Evolutionary conservation across 2,329 filamentous ascomycete species (phyloP), one percentile per base, ranked within the genome.

Genomic region (Pseudocercospora crystallina): DNA sequence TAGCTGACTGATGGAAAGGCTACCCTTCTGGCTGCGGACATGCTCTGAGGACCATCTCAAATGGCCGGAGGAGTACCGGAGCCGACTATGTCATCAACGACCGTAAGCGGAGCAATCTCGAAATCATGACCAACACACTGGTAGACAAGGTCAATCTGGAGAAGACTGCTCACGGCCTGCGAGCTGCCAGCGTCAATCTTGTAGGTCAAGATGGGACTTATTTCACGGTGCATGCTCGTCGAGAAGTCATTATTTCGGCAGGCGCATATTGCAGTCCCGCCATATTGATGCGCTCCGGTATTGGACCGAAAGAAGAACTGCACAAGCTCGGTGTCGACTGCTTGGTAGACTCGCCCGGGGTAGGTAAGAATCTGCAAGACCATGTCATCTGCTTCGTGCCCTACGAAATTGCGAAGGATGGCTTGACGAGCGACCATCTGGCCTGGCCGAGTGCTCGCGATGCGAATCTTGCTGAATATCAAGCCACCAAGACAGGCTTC

Each of bases 131-230:
- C 37, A 48, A 59, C 42, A 33, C 48, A 8, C 54, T 37, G 7
- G 86, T 81, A 56, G 83, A 85, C 50, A 84, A 83, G 64, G 69
- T 89, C 65, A 73, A 74, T 33, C 84, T 84, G 54, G 83, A 85
- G 32, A 38, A 36, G 12, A 79, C 82, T 1, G 81, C 48, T 2
- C 41, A 79, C 12, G 78, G 78, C 45, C 66, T 73, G 2, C 73
- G 76, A 53, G 71, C 72, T 1, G 69, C 61, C 12, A 70, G 71
- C 48, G 69, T 73, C 5, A 66, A 73, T 43, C 71, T 69, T 51
- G 60, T 70, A 34, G 66, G 70, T 29, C 68, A 69, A 15, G 53
- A 53, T 31, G 74, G 74, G n/a, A 67, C 56, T 10, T 59, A 67
- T 3, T 73, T 72, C 9, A 67, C 62, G 20, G 73, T 69, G 29